phyloP scores from a whole-genome alignment of 2,329 filamentous ascomycete species.

The Curvularia hawaiiensis region DNA sequence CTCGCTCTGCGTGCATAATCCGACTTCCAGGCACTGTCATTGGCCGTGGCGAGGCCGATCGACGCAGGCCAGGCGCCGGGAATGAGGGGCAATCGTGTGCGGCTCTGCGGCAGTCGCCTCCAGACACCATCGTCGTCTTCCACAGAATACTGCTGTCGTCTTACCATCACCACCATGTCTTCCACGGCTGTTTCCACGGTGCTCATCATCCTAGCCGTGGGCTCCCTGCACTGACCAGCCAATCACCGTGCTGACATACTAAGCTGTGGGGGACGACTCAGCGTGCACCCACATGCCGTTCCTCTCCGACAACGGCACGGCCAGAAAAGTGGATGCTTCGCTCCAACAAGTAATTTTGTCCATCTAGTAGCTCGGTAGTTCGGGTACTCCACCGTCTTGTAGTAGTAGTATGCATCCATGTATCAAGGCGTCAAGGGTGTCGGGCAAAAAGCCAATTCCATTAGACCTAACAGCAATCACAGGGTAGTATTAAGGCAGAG shows the following conservation, averaged over 20 bases:
- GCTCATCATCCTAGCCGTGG: neutral
- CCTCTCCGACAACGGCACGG: slow-evolving; percentile 13
- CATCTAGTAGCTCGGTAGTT: neutral
- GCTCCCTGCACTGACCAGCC: slow-evolving; percentile 7
- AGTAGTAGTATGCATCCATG: neutral
- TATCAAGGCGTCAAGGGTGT: neutral
- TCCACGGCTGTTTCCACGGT: neutral
- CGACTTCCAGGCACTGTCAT: slow-evolving; percentile 25
- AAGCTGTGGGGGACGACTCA: slow-evolving; percentile 20
- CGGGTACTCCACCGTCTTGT: slow-evolving; percentile 3
- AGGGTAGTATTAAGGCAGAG: slow-evolving; percentile 3
- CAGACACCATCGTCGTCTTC: slow-evolving; percentile 4
- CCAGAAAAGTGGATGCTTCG: slow-evolving; percentile 11
- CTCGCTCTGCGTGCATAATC: slow-evolving; percentile 16
- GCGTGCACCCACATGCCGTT: slow-evolving; percentile 19
- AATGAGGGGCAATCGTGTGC: slow-evolving; percentile 23
- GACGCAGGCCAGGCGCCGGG: slow-evolving; percentile 17
- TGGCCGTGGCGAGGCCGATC: slow-evolving; percentile 23
- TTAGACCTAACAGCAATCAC: slow-evolving; percentile 2
- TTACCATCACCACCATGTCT: neutral
- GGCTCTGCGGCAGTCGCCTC: slow-evolving; percentile 21
- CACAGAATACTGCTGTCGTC: neutral
- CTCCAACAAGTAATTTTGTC: slow-evolving; percentile 2
- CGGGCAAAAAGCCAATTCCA: slow-evolving; percentile 6
- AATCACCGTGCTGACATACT: slow-evolving; percentile 7